Conservation (phyloP, 23 red algal species). For the Gracilaria vermiculophylla region DNA sequence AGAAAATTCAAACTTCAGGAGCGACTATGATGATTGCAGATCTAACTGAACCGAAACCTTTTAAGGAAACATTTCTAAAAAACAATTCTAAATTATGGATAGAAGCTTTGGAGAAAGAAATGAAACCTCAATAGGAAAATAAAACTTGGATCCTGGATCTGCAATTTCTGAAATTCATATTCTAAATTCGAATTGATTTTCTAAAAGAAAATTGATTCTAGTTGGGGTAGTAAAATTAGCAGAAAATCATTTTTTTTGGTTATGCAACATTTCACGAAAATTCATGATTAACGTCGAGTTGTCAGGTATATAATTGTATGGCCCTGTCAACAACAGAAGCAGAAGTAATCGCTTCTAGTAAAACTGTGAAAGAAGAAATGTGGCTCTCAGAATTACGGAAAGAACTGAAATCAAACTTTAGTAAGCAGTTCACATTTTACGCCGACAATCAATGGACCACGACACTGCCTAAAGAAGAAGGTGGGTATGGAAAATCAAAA, state of each 20-base stretch:
- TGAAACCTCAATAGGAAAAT: neutral
- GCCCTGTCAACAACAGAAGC: neutral
- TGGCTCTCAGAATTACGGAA: neutral
- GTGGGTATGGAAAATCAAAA: neutral
- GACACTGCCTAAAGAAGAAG: neutral
- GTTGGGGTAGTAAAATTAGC: neutral
- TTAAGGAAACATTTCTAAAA: neutral
- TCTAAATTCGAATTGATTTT: neutral
- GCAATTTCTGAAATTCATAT: neutral
- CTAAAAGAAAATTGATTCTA: neutral
- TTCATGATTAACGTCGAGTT: neutral
- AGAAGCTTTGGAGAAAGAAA: neutral
- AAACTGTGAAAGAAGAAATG: neutral
- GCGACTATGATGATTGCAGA: neutral
- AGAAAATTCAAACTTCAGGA: neutral
- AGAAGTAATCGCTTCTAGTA: conserved; percentile 7
- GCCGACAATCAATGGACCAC: neutral
- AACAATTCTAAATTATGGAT: too few relatives aligned
- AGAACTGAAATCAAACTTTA: neutral
- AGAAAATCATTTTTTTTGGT: neutral
- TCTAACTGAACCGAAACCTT: neutral
- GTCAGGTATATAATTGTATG: neutral
- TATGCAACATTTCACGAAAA: neutral
- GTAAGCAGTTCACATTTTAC: too few relatives aligned
- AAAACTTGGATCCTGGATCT: neutral